Percentiles rank a stretch among this genome's conserved stretches.
These are phyloP conservation scores for Skeletonema marinoi DNA, from an alignment of 108 stramenopile genomes.

Conservation along the genomic window DNA sequence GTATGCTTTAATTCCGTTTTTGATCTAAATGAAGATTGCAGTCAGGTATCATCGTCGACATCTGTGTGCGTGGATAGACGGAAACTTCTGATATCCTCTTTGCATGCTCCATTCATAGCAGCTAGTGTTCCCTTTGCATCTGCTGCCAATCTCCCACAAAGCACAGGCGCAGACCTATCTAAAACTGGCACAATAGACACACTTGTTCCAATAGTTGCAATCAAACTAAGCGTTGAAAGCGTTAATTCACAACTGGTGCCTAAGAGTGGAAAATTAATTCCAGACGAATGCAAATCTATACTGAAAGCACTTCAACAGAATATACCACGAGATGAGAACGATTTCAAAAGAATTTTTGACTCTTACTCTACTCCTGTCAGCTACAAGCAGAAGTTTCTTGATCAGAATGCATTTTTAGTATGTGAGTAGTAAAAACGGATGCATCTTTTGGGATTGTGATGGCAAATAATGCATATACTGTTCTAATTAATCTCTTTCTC, in stretches of 20 bases:
- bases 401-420: constrained; percentile 87
- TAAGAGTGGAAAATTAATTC: background rate
- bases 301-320: constrained; percentile 2
- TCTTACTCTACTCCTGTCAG: constrained; percentile 74
- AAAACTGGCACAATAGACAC: constrained; percentile 62
- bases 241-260: constrained; percentile 27
- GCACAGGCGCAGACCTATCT: constrained; percentile 63
- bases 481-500: background rate
- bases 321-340: constrained; percentile 61
- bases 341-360: constrained; percentile 82
- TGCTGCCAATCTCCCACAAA: constrained; percentile 67
- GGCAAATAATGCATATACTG: background rate
- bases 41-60: background rate
- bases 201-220: constrained; percentile 57
- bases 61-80: background rate
- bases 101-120: background rate
- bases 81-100: background rate
- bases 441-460: background rate
- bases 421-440: constrained; percentile 11
- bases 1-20: background rate
- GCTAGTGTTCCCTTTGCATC: background rate
- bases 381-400: constrained; percentile 86
- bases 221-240: constrained; percentile 31
- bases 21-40: background rate
- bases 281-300: constrained; percentile 20